These are phyloP conservation scores for Psilocybe subaeruginosa DNA, from an alignment of 768 basidiomycete genomes.

Conservation along the genomic window DNA sequence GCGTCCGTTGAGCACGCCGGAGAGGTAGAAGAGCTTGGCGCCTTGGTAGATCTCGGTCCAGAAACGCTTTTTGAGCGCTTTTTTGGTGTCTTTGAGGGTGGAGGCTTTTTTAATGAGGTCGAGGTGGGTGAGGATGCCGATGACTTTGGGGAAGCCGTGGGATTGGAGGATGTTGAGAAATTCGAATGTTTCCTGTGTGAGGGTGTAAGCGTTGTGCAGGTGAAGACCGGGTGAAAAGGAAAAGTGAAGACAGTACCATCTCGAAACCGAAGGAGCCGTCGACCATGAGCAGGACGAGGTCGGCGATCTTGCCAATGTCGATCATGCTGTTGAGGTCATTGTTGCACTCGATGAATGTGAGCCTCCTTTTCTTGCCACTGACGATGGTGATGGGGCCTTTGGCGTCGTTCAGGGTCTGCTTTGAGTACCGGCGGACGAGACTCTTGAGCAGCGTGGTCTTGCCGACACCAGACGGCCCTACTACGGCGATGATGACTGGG, in stretches of 20 bases:
- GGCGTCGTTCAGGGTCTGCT: conserved; percentile 87
- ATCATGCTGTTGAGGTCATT: conserved; percentile 99
- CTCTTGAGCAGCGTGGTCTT: conserved; percentile 94
- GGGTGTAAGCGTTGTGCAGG: neutral
- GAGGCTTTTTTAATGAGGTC: conserved; percentile 95
- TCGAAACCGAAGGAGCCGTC: conserved; percentile 98
- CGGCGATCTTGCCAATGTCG: conserved; percentile 95
- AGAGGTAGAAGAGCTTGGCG: conserved; percentile 97
- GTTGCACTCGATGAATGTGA: conserved; percentile 98
- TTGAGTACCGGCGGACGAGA: conserved; percentile 89
- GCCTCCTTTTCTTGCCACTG: conserved; percentile 85
- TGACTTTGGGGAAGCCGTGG: conserved; percentile 98
- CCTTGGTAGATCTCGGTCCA: conserved; percentile 99
- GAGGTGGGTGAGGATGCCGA: conserved; percentile 93
- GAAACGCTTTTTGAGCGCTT: conserved; percentile 94
- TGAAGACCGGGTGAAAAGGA: neutral
- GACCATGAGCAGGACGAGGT: conserved; percentile 95
- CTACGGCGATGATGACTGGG: conserved; percentile 92
- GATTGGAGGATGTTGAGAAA: conserved; percentile 96
- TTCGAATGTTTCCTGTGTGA: conserved; percentile 91
- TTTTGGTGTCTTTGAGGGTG: conserved; percentile 88
- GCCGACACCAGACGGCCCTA: conserved; percentile 96
- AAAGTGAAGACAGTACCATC: conserved; percentile 64
- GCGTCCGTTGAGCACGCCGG: conserved; percentile 94
- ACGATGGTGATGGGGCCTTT: conserved; percentile 96